Evolutionary conservation across 2,329 filamentous ascomycete species (phyloP).

Genomic region (Fusarium equiseti): DNA sequence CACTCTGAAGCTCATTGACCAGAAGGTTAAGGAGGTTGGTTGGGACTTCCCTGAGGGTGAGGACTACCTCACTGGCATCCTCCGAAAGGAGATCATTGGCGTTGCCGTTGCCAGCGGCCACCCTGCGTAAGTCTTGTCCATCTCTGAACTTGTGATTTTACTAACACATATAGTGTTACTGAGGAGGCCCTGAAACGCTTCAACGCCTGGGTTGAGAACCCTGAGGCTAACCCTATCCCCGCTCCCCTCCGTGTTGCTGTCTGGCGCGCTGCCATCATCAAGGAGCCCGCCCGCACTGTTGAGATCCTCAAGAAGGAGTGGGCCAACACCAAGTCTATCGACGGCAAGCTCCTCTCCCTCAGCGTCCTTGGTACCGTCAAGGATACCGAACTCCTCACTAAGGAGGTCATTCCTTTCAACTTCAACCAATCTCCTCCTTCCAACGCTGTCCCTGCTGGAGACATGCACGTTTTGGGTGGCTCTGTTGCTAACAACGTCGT

Average conservation of each 20-base stretch:
- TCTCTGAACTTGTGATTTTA: slow-evolving; percentile 13
- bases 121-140: slow-evolving; percentile 67
- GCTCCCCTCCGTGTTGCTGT: slow-evolving; percentile 84
- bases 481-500: slow-evolving; percentile 79
- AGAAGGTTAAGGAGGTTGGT: slow-evolving; percentile 81
- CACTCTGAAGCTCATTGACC: slow-evolving; percentile 79
- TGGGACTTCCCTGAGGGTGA: slow-evolving; percentile 86
- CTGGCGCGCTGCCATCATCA: slow-evolving; percentile 81
- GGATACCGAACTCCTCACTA: slow-evolving; percentile 73
- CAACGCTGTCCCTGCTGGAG: slow-evolving; percentile 81
- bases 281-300: slow-evolving; percentile 75
- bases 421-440: slow-evolving; percentile 72
- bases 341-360: slow-evolving; percentile 90
- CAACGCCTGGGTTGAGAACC: slow-evolving; percentile 79
- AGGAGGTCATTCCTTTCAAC: slow-evolving; percentile 80
- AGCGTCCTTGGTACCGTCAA: slow-evolving; percentile 80
- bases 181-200: slow-evolving; percentile 84
- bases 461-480: slow-evolving; percentile 85
- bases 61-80: slow-evolving; percentile 83
- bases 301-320: slow-evolving; percentile 87
- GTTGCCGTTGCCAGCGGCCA: slow-evolving; percentile 83
- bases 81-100: slow-evolving; percentile 83
- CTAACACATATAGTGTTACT: slow-evolving; percentile 65
- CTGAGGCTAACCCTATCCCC: slow-evolving; percentile 76
- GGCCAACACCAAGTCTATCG: slow-evolving; percentile 83